phyloP scores from a whole-genome alignment of 306 rosid species.

The Trifolium subterraneum region DNA sequence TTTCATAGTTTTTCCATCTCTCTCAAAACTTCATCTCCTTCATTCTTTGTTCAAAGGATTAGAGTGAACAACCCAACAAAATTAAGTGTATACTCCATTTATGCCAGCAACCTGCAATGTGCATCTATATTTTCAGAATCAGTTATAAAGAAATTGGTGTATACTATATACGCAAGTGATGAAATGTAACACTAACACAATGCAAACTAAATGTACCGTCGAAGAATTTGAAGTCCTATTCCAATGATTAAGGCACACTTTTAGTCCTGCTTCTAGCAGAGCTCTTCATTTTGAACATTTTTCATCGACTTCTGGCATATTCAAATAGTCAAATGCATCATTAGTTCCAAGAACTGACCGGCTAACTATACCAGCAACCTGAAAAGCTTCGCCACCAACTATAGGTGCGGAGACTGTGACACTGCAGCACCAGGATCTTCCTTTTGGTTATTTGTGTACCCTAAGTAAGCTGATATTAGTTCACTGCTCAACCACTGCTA shows the following conservation, averaged over 20 bases:
- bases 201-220: conserved; percentile 61
- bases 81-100: too few relatives aligned
- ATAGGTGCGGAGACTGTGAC: conserved; percentile 58
- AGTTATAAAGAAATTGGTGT: conserved; percentile 13
- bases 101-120: conserved; percentile 66
- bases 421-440: conserved; percentile 53
- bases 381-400: conserved; percentile 62
- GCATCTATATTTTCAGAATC: conserved; percentile 20
- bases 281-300: conserved; percentile 72
- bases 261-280: conserved; percentile 91
- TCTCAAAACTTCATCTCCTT: too few relatives aligned
- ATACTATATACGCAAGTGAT: background rate
- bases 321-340: conserved; percentile 55
- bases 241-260: conserved; percentile 87
- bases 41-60: too few relatives aligned
- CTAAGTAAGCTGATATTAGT: background rate
- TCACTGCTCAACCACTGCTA: conserved; percentile 59
- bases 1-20: too few relatives aligned
- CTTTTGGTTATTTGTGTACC: too few relatives aligned
- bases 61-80: too few relatives aligned
- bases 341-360: conserved; percentile 71
- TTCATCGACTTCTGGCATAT: conserved; percentile 44
- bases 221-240: conserved; percentile 89
- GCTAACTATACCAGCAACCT: conserved; percentile 84
- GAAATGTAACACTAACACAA: background rate